Evolutionary conservation across 2,329 filamentous ascomycete genomes (phyloP), one percentile per base, ranked within the genome.

Genomic region (Ilyonectria mors-panacis): DNA sequence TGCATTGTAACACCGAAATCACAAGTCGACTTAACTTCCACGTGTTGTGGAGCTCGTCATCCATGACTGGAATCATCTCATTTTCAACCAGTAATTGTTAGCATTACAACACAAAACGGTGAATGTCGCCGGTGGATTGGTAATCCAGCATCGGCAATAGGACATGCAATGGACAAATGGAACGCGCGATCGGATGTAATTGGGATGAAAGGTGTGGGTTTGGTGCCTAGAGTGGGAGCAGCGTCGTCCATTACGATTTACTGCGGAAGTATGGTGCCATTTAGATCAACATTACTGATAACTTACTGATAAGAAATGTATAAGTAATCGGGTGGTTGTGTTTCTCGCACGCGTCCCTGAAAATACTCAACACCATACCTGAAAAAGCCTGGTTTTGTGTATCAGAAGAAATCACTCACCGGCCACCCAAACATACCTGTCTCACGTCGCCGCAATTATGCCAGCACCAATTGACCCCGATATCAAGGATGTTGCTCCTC

Each of bases 401-500:
- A 42, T 42, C 1, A n/a, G 15, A 42, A 42, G 39, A 7, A 42
- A 42, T 42, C 17, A 17, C n/a, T 19, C 2, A 42, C 8, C 15
- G 8, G 39, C 9, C 30, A 26, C 21, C 6, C 30, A 30, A 6
- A 44, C 17, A 48, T 13, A 13, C 5, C 45, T 9, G 12, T 3
- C 5, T 2, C 2, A 62, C 9, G 6, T 42, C 2, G 6, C 12
- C 57, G 75, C 12, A 1, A 86, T 86, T 85, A 82, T 80, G 2
- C 89, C 89, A 9, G 85, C 86, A 72, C 85, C 90, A 44, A 91
- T 93, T 70, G 84, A 89, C 62, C 81, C 88, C 6, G 81, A 84
- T 39, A 93, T 93, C 67, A 85, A 86, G 44, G 92, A 94, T 75
- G 87, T 89, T 15, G 87, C 86, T 7, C 80, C 86, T 66, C 91